Conservation (phyloP, 2,329 filamentous ascomycete genomes). For the Neopestalotiopsis sp. region DNA sequence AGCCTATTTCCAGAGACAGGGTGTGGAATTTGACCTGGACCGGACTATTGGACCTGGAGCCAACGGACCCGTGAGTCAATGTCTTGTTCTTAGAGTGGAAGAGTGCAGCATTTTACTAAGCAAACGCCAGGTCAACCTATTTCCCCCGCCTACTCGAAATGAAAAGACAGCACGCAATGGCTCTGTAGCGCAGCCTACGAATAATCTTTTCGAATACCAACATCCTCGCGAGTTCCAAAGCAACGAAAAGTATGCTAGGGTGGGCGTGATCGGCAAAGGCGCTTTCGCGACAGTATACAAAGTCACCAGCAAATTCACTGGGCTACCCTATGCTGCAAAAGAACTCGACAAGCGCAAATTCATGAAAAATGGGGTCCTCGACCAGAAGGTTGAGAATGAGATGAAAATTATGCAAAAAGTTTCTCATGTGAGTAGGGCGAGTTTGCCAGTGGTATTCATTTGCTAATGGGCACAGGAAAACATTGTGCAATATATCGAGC, state of each 20-base stretch:
- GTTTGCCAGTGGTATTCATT: slow-evolving; percentile 14
- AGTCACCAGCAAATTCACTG: slow-evolving; percentile 84
- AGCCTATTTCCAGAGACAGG: slow-evolving; percentile 62
- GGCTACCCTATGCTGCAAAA: slow-evolving; percentile 86
- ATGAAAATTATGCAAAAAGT: slow-evolving; percentile 94
- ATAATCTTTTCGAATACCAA: slow-evolving; percentile 27
- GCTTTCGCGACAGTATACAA: slow-evolving; percentile 95
- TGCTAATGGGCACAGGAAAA: slow-evolving; percentile 63
- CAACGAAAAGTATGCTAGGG: slow-evolving; percentile 82
- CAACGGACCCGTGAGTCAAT: slow-evolving; percentile 49
- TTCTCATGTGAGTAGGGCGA: slow-evolving; percentile 69
- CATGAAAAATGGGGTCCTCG: slow-evolving; percentile 88
- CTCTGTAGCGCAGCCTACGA: not conserved
- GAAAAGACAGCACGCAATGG: slow-evolving; percentile 19
- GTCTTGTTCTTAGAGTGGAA: not conserved
- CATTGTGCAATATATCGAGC: slow-evolving; percentile 90
- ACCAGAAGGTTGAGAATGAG: slow-evolving; percentile 94
- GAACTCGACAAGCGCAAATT: slow-evolving; percentile 93
- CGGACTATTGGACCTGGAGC: slow-evolving; percentile 54
- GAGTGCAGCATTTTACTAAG: slow-evolving; percentile 22
- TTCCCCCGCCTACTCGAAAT: slow-evolving; percentile 26
- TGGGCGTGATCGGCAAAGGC: slow-evolving; percentile 84
- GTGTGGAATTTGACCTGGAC: slow-evolving; percentile 38
- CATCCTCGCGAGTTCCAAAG: slow-evolving; percentile 78
- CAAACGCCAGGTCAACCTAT: slow-evolving; percentile 35